These are phyloP conservation scores for Colletotrichum ledebouriae DNA, from an alignment of 2,329 filamentous ascomycete species.

Conservation along the genomic window DNA sequence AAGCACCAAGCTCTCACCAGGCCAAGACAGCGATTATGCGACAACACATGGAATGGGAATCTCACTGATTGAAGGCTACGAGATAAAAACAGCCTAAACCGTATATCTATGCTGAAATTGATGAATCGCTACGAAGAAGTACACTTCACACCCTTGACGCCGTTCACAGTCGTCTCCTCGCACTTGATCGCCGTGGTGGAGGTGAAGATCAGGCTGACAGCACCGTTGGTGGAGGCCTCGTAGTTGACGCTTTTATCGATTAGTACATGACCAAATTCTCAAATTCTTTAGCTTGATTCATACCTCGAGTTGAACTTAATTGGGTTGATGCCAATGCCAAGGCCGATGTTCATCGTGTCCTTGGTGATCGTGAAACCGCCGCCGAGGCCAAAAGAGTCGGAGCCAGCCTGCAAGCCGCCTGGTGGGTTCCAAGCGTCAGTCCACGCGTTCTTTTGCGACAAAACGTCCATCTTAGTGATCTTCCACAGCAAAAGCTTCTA, in stretches of 20 bases:
- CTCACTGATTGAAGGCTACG: too few species aligned
- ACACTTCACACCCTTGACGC: slow-evolving; percentile 36
- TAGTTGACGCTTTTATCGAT: slow-evolving; percentile 4
- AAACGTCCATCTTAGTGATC: too few species aligned
- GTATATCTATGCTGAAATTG: too few species aligned
- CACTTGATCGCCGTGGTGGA: slow-evolving; percentile 32
- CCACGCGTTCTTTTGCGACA: too few species aligned
- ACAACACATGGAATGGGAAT: too few species aligned
- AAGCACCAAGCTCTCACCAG: too few species aligned
- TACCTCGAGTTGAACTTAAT: slow-evolving; percentile 34
- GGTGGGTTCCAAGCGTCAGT: too few species aligned
- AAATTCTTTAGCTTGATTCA: neutral
- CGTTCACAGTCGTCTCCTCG: slow-evolving; percentile 35
- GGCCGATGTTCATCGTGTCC: slow-evolving; percentile 35
- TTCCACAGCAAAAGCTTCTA: too few species aligned
- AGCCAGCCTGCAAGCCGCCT: slow-evolving; percentile 36
- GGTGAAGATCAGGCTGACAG: slow-evolving; percentile 26
- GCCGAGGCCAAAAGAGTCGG: slow-evolving; percentile 36
- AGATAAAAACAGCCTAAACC: too few species aligned
- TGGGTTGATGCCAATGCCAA: slow-evolving; percentile 30
- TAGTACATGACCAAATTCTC: neutral
- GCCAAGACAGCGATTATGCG: too few species aligned
- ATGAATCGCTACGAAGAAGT: slow-evolving; percentile 8
- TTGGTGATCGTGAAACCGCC: slow-evolving; percentile 38
- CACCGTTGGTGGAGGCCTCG: slow-evolving; percentile 34